These are phyloP conservation scores for Sporothrix humicola DNA, from an alignment of 2,329 filamentous ascomycete genomes.

Conservation along the genomic window DNA sequence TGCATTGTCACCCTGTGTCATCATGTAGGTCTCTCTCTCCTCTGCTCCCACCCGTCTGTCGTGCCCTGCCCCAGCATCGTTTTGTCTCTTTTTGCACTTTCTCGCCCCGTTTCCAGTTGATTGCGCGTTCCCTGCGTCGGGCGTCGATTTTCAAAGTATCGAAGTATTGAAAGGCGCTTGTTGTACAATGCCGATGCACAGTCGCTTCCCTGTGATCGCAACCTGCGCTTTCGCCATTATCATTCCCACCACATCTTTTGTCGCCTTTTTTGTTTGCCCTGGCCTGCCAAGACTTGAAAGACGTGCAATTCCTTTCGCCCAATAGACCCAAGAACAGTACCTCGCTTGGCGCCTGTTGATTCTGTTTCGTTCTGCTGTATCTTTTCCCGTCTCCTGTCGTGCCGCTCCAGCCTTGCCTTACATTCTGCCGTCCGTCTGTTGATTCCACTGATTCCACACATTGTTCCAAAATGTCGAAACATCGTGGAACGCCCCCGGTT, in stretches of 20 bases:
- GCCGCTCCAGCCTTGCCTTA: constrained; percentile 7
- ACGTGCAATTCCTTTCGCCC: not conserved
- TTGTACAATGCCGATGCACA: constrained; percentile 6
- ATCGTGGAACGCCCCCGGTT: constrained; percentile 8
- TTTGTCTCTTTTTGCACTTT: too few species aligned
- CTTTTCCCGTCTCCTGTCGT: not conserved
- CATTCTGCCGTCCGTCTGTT: not conserved
- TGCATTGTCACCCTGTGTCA: not conserved
- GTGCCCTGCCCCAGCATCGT: not conserved
- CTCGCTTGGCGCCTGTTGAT: not conserved
- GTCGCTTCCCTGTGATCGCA: constrained; percentile 12
- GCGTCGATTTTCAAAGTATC: not conserved
- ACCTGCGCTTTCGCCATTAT: not conserved
- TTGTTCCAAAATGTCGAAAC: not conserved
- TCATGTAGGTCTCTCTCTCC: not conserved
- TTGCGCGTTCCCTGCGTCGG: constrained; percentile 19
- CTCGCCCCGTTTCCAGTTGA: not conserved
- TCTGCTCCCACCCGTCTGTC: not conserved
- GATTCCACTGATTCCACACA: constrained; percentile 19
- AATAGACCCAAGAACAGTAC: constrained; percentile 19
- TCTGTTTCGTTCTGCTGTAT: too few species aligned
- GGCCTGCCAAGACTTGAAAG: constrained; percentile 14
- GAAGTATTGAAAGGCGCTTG: not conserved
- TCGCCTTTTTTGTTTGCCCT: constrained; percentile 12
- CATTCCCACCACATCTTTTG: not conserved